Conservation (phyloP, 2,329 filamentous ascomycete species). For the Epichloe baconii region DNA sequence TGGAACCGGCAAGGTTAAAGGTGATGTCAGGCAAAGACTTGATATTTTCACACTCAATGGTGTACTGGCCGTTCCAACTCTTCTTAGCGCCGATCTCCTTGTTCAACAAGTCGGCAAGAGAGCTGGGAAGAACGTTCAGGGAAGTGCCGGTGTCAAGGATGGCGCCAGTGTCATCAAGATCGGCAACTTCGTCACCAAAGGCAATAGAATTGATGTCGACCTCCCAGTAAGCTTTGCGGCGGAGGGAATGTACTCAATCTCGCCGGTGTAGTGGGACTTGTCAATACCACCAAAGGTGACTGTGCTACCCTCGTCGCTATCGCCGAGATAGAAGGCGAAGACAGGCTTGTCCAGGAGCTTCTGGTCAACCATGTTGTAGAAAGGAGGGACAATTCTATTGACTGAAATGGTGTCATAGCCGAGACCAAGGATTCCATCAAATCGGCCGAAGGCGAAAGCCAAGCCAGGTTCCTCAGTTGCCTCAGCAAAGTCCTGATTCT, state of each 20-base stretch:
- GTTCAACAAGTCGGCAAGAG: slow-evolving; percentile 92
- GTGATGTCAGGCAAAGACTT: slow-evolving; percentile 77
- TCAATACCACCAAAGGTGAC: slow-evolving; percentile 84
- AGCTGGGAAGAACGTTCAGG: slow-evolving; percentile 83
- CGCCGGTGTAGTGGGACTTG: slow-evolving; percentile 65
- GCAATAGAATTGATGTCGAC: slow-evolving; percentile 88
- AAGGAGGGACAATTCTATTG: slow-evolving; percentile 85
- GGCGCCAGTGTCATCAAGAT: slow-evolving; percentile 87
- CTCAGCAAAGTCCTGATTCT: slow-evolving; percentile 90
- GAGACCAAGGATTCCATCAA: slow-evolving; percentile 91
- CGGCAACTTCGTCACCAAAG: slow-evolving; percentile 72
- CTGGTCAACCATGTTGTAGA: slow-evolving; percentile 92
- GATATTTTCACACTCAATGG: slow-evolving; percentile 76
- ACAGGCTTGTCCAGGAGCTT: slow-evolving; percentile 80
- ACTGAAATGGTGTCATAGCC: slow-evolving; percentile 96
- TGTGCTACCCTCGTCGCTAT: slow-evolving; percentile 63
- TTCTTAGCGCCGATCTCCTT: slow-evolving; percentile 97
- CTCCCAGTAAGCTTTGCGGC: slow-evolving; percentile 99
- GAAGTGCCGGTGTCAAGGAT: slow-evolving; percentile 98
- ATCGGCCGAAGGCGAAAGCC: slow-evolving; percentile 93
- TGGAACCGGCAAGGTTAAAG: slow-evolving; percentile 79
- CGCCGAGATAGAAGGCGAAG: slow-evolving; percentile 91
- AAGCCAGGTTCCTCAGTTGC: slow-evolving; percentile 91
- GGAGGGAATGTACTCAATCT: slow-evolving; percentile 84
- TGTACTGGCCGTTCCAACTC: slow-evolving; percentile 93